phyloP scores from a whole-genome alignment of 176 grass and related monocot genomes.

The Cenchrus americanus region DNA sequence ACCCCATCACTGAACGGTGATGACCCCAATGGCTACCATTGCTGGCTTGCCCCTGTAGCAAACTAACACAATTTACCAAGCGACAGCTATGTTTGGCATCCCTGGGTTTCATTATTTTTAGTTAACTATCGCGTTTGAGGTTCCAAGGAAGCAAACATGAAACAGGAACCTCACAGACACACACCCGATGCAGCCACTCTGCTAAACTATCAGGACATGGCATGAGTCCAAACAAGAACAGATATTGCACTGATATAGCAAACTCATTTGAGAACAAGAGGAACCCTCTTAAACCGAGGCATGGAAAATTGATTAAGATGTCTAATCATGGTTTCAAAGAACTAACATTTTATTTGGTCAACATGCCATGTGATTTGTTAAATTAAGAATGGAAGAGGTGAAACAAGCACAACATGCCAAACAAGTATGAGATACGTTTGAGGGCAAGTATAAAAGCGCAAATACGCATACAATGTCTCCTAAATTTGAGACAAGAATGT shows the following conservation, averaged over 20 bases:
- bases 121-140: too few relatives aligned
- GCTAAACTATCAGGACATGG: conserved; percentile 6
- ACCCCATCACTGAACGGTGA: too few relatives aligned
- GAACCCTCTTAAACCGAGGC: neutral
- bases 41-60: neutral
- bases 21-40: too few relatives aligned
- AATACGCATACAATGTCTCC: too few relatives aligned
- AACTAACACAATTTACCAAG: neutral
- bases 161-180: neutral
- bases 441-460: too few relatives aligned
- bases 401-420: too few relatives aligned
- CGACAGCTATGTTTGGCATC: neutral
- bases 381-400: too few relatives aligned
- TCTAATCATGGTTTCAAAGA: conserved; percentile 4
- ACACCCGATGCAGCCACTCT: neutral
- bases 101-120: neutral
- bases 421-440: too few relatives aligned
- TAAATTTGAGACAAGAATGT: too few relatives aligned
- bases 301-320: neutral
- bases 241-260: neutral
- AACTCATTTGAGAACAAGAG: neutral
- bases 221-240: neutral
- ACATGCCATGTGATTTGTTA: too few relatives aligned
- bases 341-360: neutral
- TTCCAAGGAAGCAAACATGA: neutral